Conservation (phyloP, 768 basidiomycete genomes). For the Podaxis sp. region DNA sequence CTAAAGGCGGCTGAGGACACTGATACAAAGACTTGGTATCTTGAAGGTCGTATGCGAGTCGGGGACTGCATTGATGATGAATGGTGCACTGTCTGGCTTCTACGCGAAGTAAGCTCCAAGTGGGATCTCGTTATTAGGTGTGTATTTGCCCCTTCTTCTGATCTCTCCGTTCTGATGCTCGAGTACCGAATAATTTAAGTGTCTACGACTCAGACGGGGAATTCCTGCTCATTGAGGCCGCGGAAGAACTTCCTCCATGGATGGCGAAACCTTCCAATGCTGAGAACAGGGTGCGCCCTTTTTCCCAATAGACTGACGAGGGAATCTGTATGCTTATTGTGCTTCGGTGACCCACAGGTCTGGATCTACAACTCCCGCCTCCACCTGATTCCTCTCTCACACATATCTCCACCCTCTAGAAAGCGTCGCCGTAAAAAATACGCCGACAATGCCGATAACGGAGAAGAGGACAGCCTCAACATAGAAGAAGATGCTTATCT, state of each 20-base stretch:
- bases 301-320: conserved; percentile 30
- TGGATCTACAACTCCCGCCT: conserved; percentile 85
- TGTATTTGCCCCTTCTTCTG: conserved; percentile 20
- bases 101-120: conserved; percentile 69
- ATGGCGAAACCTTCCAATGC: conserved; percentile 82
- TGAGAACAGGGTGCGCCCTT: conserved; percentile 80
- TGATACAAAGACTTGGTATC: conserved; percentile 42
- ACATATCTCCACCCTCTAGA: conserved; percentile 66
- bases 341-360: conserved; percentile 52
- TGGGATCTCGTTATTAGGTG: conserved; percentile 86
- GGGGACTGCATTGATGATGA: conserved; percentile 99
- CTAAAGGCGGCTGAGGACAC: conserved; percentile 59
- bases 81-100: conserved; percentile 92
- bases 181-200: conserved; percentile 21
- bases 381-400: conserved; percentile 82
- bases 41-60: conserved; percentile 86
- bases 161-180: conserved; percentile 1
- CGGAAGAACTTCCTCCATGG: conserved; percentile 86
- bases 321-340: conserved; percentile 27
- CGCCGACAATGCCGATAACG: conserved; percentile 39
- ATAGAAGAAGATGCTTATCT: conserved; percentile 53
- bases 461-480: conserved; percentile 45
- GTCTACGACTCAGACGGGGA: conserved; percentile 92
- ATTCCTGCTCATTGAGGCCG: conserved; percentile 95
- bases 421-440: conserved; percentile 45